Conservation (phyloP, 1,284 basidiomycete species). For the Fomitopsis pinicola region DNA sequence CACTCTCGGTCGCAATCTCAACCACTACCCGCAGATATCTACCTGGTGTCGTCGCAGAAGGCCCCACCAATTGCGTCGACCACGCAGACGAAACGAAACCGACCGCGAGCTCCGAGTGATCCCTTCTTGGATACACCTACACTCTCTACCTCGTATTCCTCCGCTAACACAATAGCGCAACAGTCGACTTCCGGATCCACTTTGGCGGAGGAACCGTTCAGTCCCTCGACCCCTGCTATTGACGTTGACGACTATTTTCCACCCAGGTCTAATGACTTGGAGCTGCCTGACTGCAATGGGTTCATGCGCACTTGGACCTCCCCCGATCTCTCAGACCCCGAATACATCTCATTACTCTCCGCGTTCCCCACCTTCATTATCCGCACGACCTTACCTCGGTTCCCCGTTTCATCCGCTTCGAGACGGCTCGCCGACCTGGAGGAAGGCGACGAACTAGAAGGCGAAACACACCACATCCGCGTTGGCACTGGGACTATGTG, state of each 20-base stretch:
- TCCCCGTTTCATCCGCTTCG: slow-evolving; percentile 34
- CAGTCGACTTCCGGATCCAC: slow-evolving; percentile 27
- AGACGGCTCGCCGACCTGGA: slow-evolving; percentile 50
- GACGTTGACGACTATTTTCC: slow-evolving; percentile 34
- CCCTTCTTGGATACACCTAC: slow-evolving; percentile 71
- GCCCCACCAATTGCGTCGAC: slow-evolving; percentile 34
- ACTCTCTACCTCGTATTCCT: slow-evolving; percentile 55
- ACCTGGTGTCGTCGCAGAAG: slow-evolving; percentile 30
- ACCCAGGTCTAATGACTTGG: slow-evolving; percentile 28
- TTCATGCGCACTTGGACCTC: slow-evolving; percentile 66
- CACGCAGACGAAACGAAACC: slow-evolving; percentile 50
- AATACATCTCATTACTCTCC: slow-evolving; percentile 55
- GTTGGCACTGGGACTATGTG: slow-evolving; percentile 74
- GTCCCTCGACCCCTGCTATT: slow-evolving; percentile 30
- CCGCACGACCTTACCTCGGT: slow-evolving; percentile 58
- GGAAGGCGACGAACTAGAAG: slow-evolving; percentile 52
- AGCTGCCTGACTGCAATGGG: slow-evolving; percentile 41
- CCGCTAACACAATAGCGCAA: slow-evolving; percentile 37
- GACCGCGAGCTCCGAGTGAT: slow-evolving; percentile 62
- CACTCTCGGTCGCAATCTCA: slow-evolving; percentile 55
- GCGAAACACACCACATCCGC: slow-evolving; percentile 49
- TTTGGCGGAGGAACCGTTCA: slow-evolving; percentile 35
- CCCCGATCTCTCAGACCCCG: slow-evolving; percentile 65
- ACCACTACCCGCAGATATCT: slow-evolving; percentile 37
- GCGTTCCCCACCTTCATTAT: slow-evolving; percentile 70